A percentile compares a stretch with the other conserved stretches of the same genome.
Evolutionary conservation across 2,329 filamentous ascomycete genomes (phyloP).

Genomic region (Trichoderma atrobrunneum): DNA sequence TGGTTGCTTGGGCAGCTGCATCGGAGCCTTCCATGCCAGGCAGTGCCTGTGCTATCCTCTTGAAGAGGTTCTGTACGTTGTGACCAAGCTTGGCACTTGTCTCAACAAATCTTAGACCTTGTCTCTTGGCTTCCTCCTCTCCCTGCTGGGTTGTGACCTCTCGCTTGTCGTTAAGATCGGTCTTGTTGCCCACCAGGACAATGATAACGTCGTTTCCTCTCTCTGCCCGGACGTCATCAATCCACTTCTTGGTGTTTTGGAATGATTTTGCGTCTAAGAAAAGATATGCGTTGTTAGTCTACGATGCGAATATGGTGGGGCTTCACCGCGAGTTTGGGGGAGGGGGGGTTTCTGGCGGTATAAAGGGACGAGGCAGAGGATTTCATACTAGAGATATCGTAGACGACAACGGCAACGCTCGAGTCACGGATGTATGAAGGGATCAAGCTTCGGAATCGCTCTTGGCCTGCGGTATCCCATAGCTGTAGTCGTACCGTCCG

Average conservation of each 20-base stretch:
- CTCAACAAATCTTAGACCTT: conserved; percentile 98
- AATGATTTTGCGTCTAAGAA: conserved; percentile 82
- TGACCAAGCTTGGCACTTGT: conserved; percentile 97
- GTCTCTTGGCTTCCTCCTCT: conserved; percentile 97
- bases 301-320: conserved; percentile 6
- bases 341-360: conserved; percentile 13
- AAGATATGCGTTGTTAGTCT: conserved; percentile 23
- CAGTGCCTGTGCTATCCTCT: conserved; percentile 95
- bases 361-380: conserved; percentile 11
- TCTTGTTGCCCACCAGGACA: conserved; percentile 98
- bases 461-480: conserved; percentile 98
- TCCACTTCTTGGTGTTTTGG: conserved; percentile 99
- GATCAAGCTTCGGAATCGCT: conserved; percentile 94
- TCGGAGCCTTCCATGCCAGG: conserved; percentile 96
- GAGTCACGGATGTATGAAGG: conserved; percentile 98
- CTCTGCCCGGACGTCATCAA: conserved; percentile 95
- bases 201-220: conserved; percentile 98
- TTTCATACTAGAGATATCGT: conserved; percentile 82
- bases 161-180: conserved; percentile 95
- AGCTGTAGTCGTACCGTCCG: conserved; percentile 94
- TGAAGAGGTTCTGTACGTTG: conserved; percentile 96
- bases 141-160: conserved; percentile 96
- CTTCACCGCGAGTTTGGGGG: conserved; percentile 13
- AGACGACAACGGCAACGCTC: conserved; percentile 95
- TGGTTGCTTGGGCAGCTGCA: conserved; percentile 66